Conservation (phyloP, 2,329 filamentous ascomycete species). For the Plenodomus biglobosus region DNA sequence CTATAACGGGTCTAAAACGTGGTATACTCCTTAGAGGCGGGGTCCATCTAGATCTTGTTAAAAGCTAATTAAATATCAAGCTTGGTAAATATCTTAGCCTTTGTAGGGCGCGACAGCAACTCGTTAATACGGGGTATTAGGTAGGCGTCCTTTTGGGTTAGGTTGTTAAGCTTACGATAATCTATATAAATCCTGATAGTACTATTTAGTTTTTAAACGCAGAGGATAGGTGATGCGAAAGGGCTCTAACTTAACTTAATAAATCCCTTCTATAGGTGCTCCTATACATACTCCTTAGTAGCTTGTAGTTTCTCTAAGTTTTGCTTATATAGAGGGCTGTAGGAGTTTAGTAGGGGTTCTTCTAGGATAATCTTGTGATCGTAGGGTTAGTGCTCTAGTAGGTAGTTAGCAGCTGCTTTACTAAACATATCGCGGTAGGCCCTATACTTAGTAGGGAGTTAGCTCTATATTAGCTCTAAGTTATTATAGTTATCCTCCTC, state of each 20-base stretch:
- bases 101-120: slow-evolving; percentile 1
- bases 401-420: neutral
- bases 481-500: neutral
- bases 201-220: slow-evolving; percentile 1
- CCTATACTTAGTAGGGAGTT: too few species aligned
- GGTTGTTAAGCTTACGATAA: slow-evolving; percentile 12
- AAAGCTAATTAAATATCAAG: slow-evolving; percentile 11
- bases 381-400: neutral
- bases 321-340: slow-evolving; percentile 1
- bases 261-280: neutral
- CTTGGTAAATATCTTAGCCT: slow-evolving; percentile 11
- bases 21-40: slow-evolving; percentile 11
- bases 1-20: slow-evolving; percentile 4
- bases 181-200: slow-evolving; percentile 8
- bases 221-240: neutral
- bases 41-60: slow-evolving; percentile 9
- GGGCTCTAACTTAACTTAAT: neutral
- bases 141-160: slow-evolving; percentile 10
- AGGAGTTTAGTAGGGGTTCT: neutral
- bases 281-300: neutral
- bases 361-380: slow-evolving; percentile 1
- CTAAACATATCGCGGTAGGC: too few species aligned
- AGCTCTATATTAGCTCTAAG: too few species aligned
- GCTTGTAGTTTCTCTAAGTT: neutral
- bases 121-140: slow-evolving; percentile 9